Percentiles rank a stretch among this genome's conserved stretches.
phyloP scores from a whole-genome alignment of 1,284 basidiomycete species.

The Singerocomus inundabilis region DNA sequence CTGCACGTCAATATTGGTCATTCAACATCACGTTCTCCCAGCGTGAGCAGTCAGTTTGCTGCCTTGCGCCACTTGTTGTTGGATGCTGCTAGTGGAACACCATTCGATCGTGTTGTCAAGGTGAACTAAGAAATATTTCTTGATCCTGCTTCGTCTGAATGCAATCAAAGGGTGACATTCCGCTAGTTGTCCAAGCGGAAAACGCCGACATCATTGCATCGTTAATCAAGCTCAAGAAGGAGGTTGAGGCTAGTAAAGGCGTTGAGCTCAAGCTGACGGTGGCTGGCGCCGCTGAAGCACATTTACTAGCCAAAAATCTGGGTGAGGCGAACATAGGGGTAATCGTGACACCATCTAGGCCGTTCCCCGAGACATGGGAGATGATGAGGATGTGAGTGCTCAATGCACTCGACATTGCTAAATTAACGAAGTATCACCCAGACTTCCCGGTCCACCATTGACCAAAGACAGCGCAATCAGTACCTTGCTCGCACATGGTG shows the following conservation, averaged over 20 bases:
- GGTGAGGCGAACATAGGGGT: constrained; percentile 73
- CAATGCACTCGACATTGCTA: neutral
- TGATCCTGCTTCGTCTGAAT: neutral
- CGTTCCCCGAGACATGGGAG: constrained; percentile 64
- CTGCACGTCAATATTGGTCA: constrained; percentile 66
- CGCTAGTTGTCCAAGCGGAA: constrained; percentile 56
- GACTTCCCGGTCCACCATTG: constrained; percentile 75
- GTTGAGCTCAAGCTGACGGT: constrained; percentile 54
- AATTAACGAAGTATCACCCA: constrained; percentile 18
- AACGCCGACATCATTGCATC: constrained; percentile 80
- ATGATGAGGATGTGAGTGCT: constrained; percentile 44
- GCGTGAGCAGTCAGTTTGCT: constrained; percentile 65
- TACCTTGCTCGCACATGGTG: constrained; percentile 61
- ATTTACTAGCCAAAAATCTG: constrained; percentile 75
- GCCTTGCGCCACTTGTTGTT: constrained; percentile 65
- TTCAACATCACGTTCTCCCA: constrained; percentile 36
- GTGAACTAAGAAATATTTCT: constrained; percentile 15
- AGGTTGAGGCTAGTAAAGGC: constrained; percentile 52
- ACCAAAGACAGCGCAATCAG: constrained; percentile 62
- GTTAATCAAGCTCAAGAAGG: constrained; percentile 73
- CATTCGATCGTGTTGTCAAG: constrained; percentile 51
- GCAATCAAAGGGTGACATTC: constrained; percentile 44
- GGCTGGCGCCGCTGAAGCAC: constrained; percentile 72
- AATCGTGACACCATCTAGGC: constrained; percentile 58
- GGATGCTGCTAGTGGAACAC: constrained; percentile 43